phyloP scores from a whole-genome alignment of 2,329 filamentous ascomycete species.

The Dactylellina haptotyla region DNA sequence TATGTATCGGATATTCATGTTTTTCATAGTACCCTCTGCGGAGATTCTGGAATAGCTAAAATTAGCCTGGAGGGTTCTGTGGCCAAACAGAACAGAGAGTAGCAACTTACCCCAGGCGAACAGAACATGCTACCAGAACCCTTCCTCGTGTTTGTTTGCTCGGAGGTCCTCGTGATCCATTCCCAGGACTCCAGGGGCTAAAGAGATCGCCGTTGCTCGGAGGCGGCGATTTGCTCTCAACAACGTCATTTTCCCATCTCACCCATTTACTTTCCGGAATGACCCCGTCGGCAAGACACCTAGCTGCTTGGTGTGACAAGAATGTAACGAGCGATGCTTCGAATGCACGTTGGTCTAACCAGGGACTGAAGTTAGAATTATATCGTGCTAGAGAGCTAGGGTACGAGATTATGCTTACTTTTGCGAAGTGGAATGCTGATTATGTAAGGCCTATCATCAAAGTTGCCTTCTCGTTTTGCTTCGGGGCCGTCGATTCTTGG shows the following conservation, averaged over 20 bases:
- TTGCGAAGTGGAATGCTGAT: constrained; percentile 51
- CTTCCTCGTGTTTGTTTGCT: constrained; percentile 40
- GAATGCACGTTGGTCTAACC: constrained; percentile 39
- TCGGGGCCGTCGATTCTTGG: constrained; percentile 42
- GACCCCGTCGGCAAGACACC: constrained; percentile 44
- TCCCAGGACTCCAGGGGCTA: constrained; percentile 14
- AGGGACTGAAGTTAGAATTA: neutral
- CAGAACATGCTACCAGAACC: constrained; percentile 43
- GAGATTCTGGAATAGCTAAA: constrained; percentile 14
- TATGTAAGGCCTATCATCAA: constrained; percentile 39
- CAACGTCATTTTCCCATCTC: constrained; percentile 38
- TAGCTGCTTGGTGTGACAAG: constrained; percentile 39
- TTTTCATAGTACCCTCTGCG: constrained; percentile 38
- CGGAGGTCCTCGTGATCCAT: neutral
- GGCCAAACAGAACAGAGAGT: no score
- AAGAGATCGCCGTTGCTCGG: constrained; percentile 2
- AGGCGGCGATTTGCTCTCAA: neutral
- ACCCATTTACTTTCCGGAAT: constrained; percentile 53
- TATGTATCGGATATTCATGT: constrained; percentile 48
- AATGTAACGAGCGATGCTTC: constrained; percentile 46
- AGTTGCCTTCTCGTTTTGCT: constrained; percentile 15
- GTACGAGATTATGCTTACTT: constrained; percentile 11
- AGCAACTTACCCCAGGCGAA: constrained; percentile 32
- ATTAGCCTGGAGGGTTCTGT: neutral
- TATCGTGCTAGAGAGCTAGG: neutral